These are phyloP conservation scores for barrel medic (Medicago truncatula) DNA, from an alignment of 306 rosid species.

Conservation along the genomic window MtrunA17r5.0-ANR NC_053042.1:37170001-37170500, in stretches of 20 bases:
- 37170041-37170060: constrained; percentile 74
- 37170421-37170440: too few species aligned
- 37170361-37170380: constrained; percentile 29
- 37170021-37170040: constrained; percentile 37
- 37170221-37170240: constrained; percentile 44
- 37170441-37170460: too few species aligned
- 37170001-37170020: constrained; percentile 41
- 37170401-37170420: not conserved
- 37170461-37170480: too few species aligned
- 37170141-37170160: constrained; percentile 32
- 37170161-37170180: constrained; percentile 32
- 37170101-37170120: constrained; percentile 20
- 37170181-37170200: not conserved
- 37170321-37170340: constrained; percentile 42
- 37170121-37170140: constrained; percentile 24
- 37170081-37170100: constrained; percentile 40
- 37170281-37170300: constrained; percentile 16
- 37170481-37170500: too few species aligned
- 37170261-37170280: constrained; percentile 5
- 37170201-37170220: not conserved
- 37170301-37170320: constrained; percentile 38
- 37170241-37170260: constrained; percentile 41
- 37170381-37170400: constrained; percentile 27
- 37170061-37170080: constrained; percentile 40
- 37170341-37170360: constrained; percentile 29